phyloP scores from a whole-genome alignment of 495 filamentous ascomycete genomes.

The Glonium stellatum region DNA sequence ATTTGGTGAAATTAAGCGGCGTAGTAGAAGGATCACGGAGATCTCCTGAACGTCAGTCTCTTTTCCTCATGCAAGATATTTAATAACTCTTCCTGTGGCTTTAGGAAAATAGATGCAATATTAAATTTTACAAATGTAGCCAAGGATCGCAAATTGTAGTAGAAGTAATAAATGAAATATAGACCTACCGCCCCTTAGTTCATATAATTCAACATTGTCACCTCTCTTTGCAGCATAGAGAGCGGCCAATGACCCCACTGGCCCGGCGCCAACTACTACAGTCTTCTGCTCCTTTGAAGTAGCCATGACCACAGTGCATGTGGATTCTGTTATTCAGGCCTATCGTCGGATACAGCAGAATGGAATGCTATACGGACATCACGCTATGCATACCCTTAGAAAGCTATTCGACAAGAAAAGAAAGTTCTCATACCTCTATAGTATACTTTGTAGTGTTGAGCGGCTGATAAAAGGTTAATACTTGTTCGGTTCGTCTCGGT shows the following conservation, averaged over 20 bases:
- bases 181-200: conserved; percentile 70
- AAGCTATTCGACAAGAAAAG: no score
- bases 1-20: conserved; percentile 92
- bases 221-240: conserved; percentile 84
- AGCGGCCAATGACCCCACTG: conserved; percentile 85
- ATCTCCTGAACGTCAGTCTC: conserved; percentile 47
- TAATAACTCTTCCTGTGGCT: conserved; percentile 3
- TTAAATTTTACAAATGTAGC: neutral
- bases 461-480: no score
- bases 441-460: no score
- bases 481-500: no score
- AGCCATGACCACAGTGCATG: conserved; percentile 5
- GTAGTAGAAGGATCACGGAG: conserved; percentile 75
- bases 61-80: neutral
- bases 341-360: no score
- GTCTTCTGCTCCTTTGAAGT: conserved; percentile 51
- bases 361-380: no score
- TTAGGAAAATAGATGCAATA: neutral
- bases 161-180: neutral
- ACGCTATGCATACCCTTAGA: no score
- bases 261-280: conserved; percentile 82
- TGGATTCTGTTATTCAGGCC: no score
- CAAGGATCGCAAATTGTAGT: neutral
- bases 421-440: no score
- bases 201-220: conserved; percentile 88